Evolutionary conservation across 2,329 filamentous ascomycete species (phyloP).

Genomic region (Verticillium nubilum): DNA sequence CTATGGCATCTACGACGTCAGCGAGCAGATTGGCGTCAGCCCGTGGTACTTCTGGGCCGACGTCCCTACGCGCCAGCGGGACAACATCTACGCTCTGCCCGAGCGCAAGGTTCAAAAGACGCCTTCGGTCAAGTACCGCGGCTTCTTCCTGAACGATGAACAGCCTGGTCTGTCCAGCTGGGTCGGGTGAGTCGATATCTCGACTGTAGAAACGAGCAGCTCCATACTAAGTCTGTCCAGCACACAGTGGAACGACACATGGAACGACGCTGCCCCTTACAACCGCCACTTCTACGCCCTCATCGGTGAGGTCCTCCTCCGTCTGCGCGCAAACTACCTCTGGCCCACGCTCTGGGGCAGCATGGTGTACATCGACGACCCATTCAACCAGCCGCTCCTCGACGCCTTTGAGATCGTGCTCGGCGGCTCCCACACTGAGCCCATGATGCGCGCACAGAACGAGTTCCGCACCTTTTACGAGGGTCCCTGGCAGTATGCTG

Average conservation of each 20-base stretch:
- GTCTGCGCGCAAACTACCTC: slow-evolving; percentile 67
- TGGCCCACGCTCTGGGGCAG: slow-evolving; percentile 69
- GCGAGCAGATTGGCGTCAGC: slow-evolving; percentile 68
- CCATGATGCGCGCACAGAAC: slow-evolving; percentile 58
- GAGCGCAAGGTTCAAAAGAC: slow-evolving; percentile 50
- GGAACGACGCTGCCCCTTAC: slow-evolving; percentile 38
- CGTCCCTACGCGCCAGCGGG: slow-evolving; percentile 44
- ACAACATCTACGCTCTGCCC: slow-evolving; percentile 49
- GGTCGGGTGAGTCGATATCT: slow-evolving; percentile 32
- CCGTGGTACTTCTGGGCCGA: slow-evolving; percentile 68
- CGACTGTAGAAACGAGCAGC: not conserved
- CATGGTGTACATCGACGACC: slow-evolving; percentile 69
- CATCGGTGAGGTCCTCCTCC: slow-evolving; percentile 66
- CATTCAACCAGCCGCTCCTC: slow-evolving; percentile 60
- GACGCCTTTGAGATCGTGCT: slow-evolving; percentile 72
- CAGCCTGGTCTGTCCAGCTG: slow-evolving; percentile 63
- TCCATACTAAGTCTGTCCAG: slow-evolving; percentile 3
- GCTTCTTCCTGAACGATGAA: slow-evolving; percentile 68
- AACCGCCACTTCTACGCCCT: slow-evolving; percentile 61
- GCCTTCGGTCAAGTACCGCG: slow-evolving; percentile 62
- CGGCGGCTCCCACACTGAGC: slow-evolving; percentile 68
- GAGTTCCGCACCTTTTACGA: slow-evolving; percentile 48
- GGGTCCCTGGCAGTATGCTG: slow-evolving; percentile 64
- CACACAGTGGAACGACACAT: slow-evolving; percentile 33
- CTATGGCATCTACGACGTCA: slow-evolving; percentile 65